Evolutionary conservation across 2,329 filamentous ascomycete genomes (phyloP), one percentile per base, ranked within the genome.

Genomic region (Nemania abortiva): DNA sequence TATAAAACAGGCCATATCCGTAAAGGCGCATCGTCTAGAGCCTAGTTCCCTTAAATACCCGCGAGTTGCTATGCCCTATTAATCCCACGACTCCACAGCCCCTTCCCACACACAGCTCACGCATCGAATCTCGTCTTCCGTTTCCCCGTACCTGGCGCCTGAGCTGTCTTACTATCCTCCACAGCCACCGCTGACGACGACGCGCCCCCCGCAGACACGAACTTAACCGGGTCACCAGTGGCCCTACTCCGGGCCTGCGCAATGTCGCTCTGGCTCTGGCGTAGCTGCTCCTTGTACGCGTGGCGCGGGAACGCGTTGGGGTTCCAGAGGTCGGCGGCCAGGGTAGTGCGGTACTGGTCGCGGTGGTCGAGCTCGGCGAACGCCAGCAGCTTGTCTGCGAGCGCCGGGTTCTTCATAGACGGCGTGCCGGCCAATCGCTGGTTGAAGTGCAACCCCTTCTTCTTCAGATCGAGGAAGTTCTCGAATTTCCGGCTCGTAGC

Each of bases 401-500:
- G 82, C 50, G 87, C 88, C 2, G 93, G 93, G 76, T 95, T 95
- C 60, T 88, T 87, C 67, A 95, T 82, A 7, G 91, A 88, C 0
- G 87, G 81, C 0, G 90, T 92, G 66, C 86, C 85, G 42, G 91
- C 88, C 9, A 96, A 83, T 70, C 91, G 90, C 74, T 89, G 84
- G 78, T 96, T 95, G 84, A 95, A 95, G 80, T 96, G 93, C 18
- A 90, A 85, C 4, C 90, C 90, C 71, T 91, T 88, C 76, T 88
- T 89, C 82, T 96, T 96, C n/a, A 95, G 85, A 54, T 88, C 85
- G 0, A 95, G 86, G 73, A 96, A 95, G 68, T 89, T 88, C 70
- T 89, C 86, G 74, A 95, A 91, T 74, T 93, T 94, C 73, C 87
- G 85, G 59, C 87, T 90, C 13, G 89, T 80, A 50, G 81, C 73